phyloP scores from a whole-genome alignment of 2,329 filamentous ascomycete species.

The Ilyonectria destructans region DNA sequence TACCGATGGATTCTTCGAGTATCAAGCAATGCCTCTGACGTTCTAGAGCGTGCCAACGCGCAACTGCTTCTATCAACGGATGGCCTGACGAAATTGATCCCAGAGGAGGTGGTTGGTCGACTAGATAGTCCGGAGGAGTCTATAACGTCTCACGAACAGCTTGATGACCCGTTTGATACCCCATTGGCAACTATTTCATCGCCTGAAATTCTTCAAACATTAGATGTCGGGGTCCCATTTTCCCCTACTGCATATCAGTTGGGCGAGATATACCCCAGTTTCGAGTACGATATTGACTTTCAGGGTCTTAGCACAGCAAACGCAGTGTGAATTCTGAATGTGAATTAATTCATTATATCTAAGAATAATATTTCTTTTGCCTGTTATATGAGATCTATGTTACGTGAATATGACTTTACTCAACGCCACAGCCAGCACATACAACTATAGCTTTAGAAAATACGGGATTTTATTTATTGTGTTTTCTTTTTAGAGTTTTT shows the following conservation, averaged over 20 bases:
- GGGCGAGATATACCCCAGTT: slow-evolving; percentile 1
- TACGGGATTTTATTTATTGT: neutral
- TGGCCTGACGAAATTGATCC: slow-evolving; percentile 13
- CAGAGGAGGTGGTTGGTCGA: neutral
- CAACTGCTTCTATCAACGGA: slow-evolving; percentile 17
- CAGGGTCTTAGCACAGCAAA: neutral
- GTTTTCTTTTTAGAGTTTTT: no score
- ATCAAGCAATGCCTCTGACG: slow-evolving; percentile 15
- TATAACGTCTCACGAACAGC: neutral
- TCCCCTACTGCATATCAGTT: slow-evolving; percentile 7
- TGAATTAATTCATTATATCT: neutral
- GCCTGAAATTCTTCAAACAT: slow-evolving; percentile 9
- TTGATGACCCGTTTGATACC: neutral
- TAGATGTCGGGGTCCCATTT: slow-evolving; percentile 2
- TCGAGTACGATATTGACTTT: slow-evolving; percentile 1
- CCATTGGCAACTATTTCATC: slow-evolving; percentile 6
- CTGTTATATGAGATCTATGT: neutral
- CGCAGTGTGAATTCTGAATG: neutral
- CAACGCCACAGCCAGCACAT: neutral
- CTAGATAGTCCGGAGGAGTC: slow-evolving; percentile 9
- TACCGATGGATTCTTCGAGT: slow-evolving; percentile 38
- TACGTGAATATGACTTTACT: neutral
- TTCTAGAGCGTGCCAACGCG: slow-evolving; percentile 14
- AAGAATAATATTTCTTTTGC: neutral
- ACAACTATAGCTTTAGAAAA: neutral